Conservation (phyloP, 2,329 filamentous ascomycete species). For the Colletotrichum simmondsii region DNA sequence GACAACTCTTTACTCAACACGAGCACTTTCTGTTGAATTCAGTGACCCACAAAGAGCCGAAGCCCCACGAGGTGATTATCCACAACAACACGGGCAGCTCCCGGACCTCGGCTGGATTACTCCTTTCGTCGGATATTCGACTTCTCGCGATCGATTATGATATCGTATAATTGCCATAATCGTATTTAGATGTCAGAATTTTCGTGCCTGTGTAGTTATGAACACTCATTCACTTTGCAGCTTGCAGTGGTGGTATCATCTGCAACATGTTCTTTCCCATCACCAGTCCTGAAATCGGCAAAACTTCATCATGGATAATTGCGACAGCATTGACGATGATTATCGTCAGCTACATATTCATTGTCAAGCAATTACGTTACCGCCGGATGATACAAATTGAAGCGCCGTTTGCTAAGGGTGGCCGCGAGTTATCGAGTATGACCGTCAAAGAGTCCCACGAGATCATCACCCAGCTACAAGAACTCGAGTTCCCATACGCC, state of each 20-base stretch:
- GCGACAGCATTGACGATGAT: neutral
- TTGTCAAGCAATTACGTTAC: slow-evolving; percentile 6
- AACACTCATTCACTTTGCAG: no score
- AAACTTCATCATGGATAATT: neutral
- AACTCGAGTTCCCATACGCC: slow-evolving; percentile 66
- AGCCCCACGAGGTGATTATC: neutral
- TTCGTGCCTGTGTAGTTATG: neutral
- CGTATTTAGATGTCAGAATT: neutral
- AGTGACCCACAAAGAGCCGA: slow-evolving; percentile 6
- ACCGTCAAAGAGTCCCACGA: slow-evolving; percentile 22
- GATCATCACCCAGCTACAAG: slow-evolving; percentile 56
- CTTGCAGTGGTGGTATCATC: no score
- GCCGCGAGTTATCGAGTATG: slow-evolving; percentile 21
- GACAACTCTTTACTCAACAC: neutral
- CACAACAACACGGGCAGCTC: neutral
- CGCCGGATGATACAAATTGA: neutral
- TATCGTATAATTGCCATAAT: neutral
- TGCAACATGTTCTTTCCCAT: neutral
- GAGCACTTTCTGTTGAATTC: neutral
- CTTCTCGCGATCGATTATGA: neutral
- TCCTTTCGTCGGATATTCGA: neutral
- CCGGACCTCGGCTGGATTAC: neutral
- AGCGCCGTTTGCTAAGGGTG: neutral
- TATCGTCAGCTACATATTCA: neutral
- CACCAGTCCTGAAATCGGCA: no score